Conservation (phyloP, 2,329 filamentous ascomycete species). For the Orbilia quercus region DNA sequence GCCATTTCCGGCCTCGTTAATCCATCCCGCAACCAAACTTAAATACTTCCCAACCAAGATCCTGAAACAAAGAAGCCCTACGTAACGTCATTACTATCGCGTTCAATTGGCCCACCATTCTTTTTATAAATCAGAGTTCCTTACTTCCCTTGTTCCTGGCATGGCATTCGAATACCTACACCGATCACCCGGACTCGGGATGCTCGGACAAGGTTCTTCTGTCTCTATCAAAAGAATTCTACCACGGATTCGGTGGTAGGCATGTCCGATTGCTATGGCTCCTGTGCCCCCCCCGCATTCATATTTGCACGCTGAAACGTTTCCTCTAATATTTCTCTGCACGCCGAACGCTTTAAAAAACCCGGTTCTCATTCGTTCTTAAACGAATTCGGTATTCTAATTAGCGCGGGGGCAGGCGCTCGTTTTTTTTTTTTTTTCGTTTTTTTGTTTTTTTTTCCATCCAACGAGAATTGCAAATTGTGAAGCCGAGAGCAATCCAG, state of each 20-base stretch:
- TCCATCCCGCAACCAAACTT: constrained; percentile 3
- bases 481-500: constrained; percentile 1
- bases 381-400: too few relatives aligned
- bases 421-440: too few relatives aligned
- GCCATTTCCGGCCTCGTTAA: constrained; percentile 14
- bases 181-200: constrained; percentile 26
- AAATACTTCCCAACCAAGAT: constrained; percentile 7
- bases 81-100: constrained; percentile 23
- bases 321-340: too few relatives aligned
- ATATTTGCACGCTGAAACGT: neutral
- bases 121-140: too few relatives aligned
- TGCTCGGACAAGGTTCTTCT: constrained; percentile 8
- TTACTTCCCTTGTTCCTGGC: too few relatives aligned
- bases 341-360: too few relatives aligned
- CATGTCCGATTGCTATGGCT: constrained; percentile 24
- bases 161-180: constrained; percentile 9
- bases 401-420: too few relatives aligned
- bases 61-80: neutral
- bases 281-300: constrained; percentile 11
- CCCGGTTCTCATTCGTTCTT: neutral
- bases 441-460: neutral
- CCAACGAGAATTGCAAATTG: neutral
- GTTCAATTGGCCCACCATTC: constrained; percentile 28
- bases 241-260: too few relatives aligned
- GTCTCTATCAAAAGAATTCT: too few relatives aligned